Evolutionary conservation across 2,329 filamentous ascomycete species (phyloP).

Genomic region (Akanthomyces muscarius): DNA sequence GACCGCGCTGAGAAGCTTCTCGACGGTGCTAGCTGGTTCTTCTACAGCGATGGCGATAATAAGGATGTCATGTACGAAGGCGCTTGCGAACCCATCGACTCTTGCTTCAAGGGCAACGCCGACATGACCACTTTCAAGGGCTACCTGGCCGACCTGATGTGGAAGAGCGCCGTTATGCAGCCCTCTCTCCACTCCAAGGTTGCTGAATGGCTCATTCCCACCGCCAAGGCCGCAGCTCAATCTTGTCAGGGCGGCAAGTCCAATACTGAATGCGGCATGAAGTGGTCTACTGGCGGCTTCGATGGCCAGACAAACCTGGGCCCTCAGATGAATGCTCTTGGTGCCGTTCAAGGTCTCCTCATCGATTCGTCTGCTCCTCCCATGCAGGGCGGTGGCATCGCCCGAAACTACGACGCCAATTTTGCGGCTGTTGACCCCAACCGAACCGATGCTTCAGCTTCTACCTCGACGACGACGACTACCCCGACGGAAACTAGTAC

Average conservation of each 20-base stretch:
- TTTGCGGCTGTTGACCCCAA: constrained; percentile 23
- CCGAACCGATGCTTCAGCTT: constrained; percentile 3
- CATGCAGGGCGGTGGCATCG: constrained; percentile 44
- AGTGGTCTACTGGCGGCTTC: constrained; percentile 57
- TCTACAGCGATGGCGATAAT: constrained; percentile 47
- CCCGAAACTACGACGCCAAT: constrained; percentile 35
- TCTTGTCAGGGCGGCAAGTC: constrained; percentile 54
- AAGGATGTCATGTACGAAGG: constrained; percentile 62
- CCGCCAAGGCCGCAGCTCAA: constrained; percentile 52
- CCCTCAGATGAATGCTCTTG: constrained; percentile 62
- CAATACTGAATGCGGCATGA: constrained; percentile 54
- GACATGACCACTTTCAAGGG: constrained; percentile 68
- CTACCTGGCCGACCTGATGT: constrained; percentile 62
- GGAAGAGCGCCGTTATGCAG: constrained; percentile 52
- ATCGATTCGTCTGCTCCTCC: constrained; percentile 41
- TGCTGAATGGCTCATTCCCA: constrained; percentile 44
- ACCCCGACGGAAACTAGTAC: constrained; percentile 9
- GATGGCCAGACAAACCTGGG: constrained; percentile 55
- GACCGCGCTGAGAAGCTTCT: constrained; percentile 51
- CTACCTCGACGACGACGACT: neutral
- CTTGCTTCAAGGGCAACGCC: constrained; percentile 45
- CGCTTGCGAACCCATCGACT: constrained; percentile 56
- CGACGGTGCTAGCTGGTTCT: constrained; percentile 49
- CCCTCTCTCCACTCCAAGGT: constrained; percentile 50
- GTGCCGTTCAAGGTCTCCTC: constrained; percentile 58